Conservation (phyloP, 352 stramenopile species). For the Phytophthora pseudosyringae region DNA sequence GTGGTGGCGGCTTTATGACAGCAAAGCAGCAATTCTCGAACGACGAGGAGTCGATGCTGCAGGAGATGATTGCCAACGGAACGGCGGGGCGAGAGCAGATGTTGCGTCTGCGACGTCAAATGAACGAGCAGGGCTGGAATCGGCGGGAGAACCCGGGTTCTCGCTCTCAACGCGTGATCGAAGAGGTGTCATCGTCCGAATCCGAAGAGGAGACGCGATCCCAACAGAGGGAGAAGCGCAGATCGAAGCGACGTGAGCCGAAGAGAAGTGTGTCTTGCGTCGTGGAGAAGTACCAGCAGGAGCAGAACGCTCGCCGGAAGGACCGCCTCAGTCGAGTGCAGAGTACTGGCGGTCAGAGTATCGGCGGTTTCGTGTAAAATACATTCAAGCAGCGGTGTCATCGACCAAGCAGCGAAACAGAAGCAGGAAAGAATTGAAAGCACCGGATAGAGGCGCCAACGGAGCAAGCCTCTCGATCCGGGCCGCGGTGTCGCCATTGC, state of each 20-base stretch:
- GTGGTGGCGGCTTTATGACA: slow-evolving; percentile 60
- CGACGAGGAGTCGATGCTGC: slow-evolving; percentile 75
- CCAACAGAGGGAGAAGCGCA: slow-evolving; percentile 29
- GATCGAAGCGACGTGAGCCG: slow-evolving; percentile 38
- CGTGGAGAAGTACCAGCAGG: slow-evolving; percentile 60
- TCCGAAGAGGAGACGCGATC: slow-evolving; percentile 51
- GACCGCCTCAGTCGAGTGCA: slow-evolving; percentile 53
- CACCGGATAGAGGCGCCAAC: slow-evolving; percentile 9
- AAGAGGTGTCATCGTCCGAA: slow-evolving; percentile 54
- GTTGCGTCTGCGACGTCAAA: slow-evolving; percentile 66
- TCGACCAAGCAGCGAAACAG: slow-evolving; percentile 20
- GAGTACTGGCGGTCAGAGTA: slow-evolving; percentile 39
- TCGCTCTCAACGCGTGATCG: slow-evolving; percentile 35
- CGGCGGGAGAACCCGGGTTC: slow-evolving; percentile 50
- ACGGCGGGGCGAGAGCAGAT: slow-evolving; percentile 74
- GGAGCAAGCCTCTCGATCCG: slow-evolving; percentile 2
- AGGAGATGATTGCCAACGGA: slow-evolving; percentile 83
- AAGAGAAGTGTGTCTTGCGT: slow-evolving; percentile 40
- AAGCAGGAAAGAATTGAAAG: slow-evolving; percentile 18
- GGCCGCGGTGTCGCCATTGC: slow-evolving; percentile 12
- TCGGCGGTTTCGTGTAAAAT: slow-evolving; percentile 65
- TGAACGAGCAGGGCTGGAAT: slow-evolving; percentile 70
- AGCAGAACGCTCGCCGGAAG: slow-evolving; percentile 60
- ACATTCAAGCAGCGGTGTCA: slow-evolving; percentile 23
- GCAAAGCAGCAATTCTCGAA: slow-evolving; percentile 67